phyloP scores from a whole-genome alignment of 345 rosid genomes.

The Moricandia arvensis region DNA sequence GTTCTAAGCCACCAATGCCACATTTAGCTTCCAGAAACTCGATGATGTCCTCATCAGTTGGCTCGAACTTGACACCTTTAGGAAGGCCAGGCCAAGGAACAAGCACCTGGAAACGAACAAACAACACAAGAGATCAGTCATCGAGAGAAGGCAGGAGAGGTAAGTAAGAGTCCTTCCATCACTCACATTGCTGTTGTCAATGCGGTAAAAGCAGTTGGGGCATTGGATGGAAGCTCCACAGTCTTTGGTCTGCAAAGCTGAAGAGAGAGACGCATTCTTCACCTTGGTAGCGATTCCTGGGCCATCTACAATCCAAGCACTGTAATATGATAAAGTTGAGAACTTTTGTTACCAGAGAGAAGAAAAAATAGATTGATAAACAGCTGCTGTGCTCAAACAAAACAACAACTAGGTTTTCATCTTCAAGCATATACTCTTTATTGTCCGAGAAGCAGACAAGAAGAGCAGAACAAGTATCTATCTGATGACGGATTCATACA shows the following conservation, averaged over 20 bases:
- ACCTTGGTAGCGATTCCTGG: slow-evolving; percentile 73
- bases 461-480: neutral
- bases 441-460: neutral
- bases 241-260: slow-evolving; percentile 57
- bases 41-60: slow-evolving; percentile 69
- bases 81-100: slow-evolving; percentile 90
- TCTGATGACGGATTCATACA: neutral
- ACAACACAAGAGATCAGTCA: neutral
- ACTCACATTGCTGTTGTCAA: slow-evolving; percentile 84
- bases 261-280: slow-evolving; percentile 51
- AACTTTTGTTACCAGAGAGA: neutral
- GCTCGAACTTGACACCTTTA: slow-evolving; percentile 93
- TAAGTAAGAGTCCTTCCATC: neutral
- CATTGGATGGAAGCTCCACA: slow-evolving; percentile 67
- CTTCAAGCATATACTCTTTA: neutral
- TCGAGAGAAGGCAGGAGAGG: neutral
- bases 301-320: slow-evolving; percentile 83
- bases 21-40: slow-evolving; percentile 80
- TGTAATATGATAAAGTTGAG: slow-evolving; percentile 29
- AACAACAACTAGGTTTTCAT: neutral
- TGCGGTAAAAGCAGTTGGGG: slow-evolving; percentile 64
- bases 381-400: neutral
- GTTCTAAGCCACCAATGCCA: slow-evolving; percentile 51
- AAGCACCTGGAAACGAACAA: slow-evolving; percentile 47
- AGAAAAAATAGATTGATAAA: neutral